phyloP scores from a whole-genome alignment of 139 green algal genomes.

The Coccomyxa sp. region DNA sequence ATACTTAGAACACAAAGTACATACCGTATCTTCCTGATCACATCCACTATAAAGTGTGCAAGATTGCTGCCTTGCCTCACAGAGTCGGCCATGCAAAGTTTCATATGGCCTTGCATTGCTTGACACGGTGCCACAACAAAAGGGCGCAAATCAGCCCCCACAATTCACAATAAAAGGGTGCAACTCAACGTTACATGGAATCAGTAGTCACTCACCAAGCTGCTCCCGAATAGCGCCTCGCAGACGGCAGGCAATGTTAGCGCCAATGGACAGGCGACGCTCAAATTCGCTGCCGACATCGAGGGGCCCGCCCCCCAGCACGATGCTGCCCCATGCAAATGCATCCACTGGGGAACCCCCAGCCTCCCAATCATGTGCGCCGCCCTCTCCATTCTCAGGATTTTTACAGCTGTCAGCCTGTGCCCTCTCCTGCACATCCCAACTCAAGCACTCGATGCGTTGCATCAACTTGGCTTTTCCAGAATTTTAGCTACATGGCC shows the following conservation, averaged over 20 bases:
- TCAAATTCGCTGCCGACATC: constrained; percentile 48
- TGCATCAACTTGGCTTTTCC: too few species aligned
- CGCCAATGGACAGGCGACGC: constrained; percentile 57
- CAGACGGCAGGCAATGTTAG: constrained; percentile 50
- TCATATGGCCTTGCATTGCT: too few species aligned
- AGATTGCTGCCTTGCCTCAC: too few species aligned
- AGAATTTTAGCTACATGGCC: too few species aligned
- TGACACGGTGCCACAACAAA: too few species aligned
- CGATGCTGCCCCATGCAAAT: constrained; percentile 49
- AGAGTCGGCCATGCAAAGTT: too few species aligned
- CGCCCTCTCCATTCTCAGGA: not conserved
- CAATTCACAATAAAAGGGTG: too few species aligned
- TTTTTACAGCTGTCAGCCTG: not conserved
- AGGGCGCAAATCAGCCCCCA: too few species aligned
- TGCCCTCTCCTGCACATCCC: not conserved
- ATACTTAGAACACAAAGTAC: too few species aligned
- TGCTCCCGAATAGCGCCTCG: constrained; percentile 42
- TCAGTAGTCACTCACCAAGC: constrained; percentile 28
- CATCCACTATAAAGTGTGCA: too few species aligned
- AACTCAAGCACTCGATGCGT: not conserved
- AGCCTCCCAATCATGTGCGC: not conserved
- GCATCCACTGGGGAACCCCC: constrained; percentile 8
- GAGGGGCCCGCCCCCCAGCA: constrained; percentile 44
- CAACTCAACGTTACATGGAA: not conserved
- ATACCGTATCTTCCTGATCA: too few species aligned